Base-by-base conservation (phyloP, 2,329 filamentous ascomycete genomes). In the Fusarium mundagurra region DNA sequence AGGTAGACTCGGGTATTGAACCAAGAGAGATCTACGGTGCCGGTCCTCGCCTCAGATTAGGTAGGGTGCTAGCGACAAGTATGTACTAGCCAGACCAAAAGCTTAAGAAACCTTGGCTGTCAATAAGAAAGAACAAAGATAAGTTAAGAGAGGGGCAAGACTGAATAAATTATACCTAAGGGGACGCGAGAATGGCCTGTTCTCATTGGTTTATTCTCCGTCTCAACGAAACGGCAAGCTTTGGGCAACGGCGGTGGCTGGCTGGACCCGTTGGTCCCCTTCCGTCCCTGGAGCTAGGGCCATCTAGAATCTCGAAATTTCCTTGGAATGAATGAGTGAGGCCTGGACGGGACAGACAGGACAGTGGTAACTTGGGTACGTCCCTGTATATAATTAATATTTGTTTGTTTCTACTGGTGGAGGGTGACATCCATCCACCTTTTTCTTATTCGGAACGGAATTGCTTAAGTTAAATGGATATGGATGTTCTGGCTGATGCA, bases 151-250 rank as follows among this genome's bases (percentile, higher is more conserved):
- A 69, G 67, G 70, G 71, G 71, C 39, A 73, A 38, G 47, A 22
- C 55, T 34, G 51, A 48, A 60, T 41, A 34, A 18, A 51, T 33
- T 51, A 33, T 51, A 18, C 36, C 36, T 6, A 60, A 68, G 53
- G 63, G 65, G 70, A 63, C 53, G 44, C 20, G 45, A 50, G 43
- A 68, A 53, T 47, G 10, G n/a, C 6, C 18, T n/a, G 27, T 60
- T 44, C 33, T 39, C 36, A 55, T 60, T 72, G 53, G 67, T 12
- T 51, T 24, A 18, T 51, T 39, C 31, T n/a, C 29, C 10, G 22
- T 59, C 71, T 73, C 71, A 73, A 73, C 71, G 71, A 73, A 70
- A 73, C 69, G 48, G 44, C 61, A 72, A 64, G 69, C 69, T 61
- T 58, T 72, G 70, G 55, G 64, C 63, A 72, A 71, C 57, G 57